Percentiles rank a stretch among this genome's conserved stretches.
Conservation (phyloP, 495 filamentous ascomycete species). For the Tuber calosporum region DNA sequence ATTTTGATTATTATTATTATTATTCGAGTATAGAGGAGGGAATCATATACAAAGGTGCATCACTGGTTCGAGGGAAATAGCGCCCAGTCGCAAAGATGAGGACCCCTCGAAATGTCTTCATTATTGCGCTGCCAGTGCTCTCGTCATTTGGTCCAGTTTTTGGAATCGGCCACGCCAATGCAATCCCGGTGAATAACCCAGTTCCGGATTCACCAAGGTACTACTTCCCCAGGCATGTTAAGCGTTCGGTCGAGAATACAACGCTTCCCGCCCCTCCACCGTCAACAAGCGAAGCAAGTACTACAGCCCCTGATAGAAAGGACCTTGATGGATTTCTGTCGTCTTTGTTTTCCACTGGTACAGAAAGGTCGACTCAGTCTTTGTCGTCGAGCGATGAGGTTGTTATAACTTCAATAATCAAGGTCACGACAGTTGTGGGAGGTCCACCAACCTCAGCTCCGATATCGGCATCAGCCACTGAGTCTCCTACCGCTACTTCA, state of each 20-base stretch:
- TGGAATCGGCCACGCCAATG: slow-evolving; percentile 31
- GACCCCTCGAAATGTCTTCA: slow-evolving; percentile 32
- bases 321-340: slow-evolving; percentile 22
- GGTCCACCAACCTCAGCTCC: slow-evolving; percentile 24
- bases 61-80: slow-evolving; percentile 2
- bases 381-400: not conserved
- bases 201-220: slow-evolving; percentile 47
- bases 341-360: slow-evolving; percentile 9
- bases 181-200: slow-evolving; percentile 18
- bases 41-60: slow-evolving; percentile 13
- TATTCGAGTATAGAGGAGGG: not conserved
- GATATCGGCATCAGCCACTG: slow-evolving; percentile 22
- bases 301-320: slow-evolving; percentile 12
- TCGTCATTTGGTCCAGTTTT: slow-evolving; percentile 30
- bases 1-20: not conserved
- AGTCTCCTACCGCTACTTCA: slow-evolving; percentile 22
- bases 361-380: slow-evolving; percentile 1
- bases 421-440: slow-evolving; percentile 4
- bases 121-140: slow-evolving; percentile 28
- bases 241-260: slow-evolving; percentile 50
- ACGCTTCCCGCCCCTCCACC: slow-evolving; percentile 45
- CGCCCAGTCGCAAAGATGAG: slow-evolving; percentile 28
- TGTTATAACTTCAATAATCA: not conserved
- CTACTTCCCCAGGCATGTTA: slow-evolving; percentile 57
- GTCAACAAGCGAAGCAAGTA: slow-evolving; percentile 30